Conservation (phyloP, 345 rosid species). For the Eutrema heterophyllum region DNA sequence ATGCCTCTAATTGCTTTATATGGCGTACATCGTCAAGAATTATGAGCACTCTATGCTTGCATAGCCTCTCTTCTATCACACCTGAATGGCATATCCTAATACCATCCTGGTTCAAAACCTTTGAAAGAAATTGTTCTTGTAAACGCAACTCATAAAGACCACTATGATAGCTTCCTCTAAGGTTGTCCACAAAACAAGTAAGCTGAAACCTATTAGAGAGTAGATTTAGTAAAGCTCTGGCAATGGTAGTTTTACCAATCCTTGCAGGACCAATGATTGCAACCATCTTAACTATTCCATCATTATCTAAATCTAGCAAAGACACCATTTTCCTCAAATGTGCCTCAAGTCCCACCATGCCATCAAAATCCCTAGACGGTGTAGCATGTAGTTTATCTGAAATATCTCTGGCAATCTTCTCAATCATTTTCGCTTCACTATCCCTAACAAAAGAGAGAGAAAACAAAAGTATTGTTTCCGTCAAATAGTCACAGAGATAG, state of each 20-base stretch:
- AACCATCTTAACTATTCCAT: background rate
- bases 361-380: too few relatives aligned
- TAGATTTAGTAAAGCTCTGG: background rate
- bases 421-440: too few relatives aligned
- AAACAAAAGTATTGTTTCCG: too few relatives aligned
- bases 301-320: too few relatives aligned
- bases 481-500: too few relatives aligned
- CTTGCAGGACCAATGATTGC: background rate
- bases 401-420: too few relatives aligned
- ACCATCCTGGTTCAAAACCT: background rate
- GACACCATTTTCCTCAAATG: too few relatives aligned
- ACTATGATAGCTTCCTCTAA: background rate
- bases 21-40: background rate
- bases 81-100: background rate
- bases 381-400: too few relatives aligned
- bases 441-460: too few relatives aligned
- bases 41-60: background rate
- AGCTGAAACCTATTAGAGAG: background rate
- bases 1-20: background rate
- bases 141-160: background rate
- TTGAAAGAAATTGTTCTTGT: background rate
- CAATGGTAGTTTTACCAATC: background rate
- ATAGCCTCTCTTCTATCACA: background rate
- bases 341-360: too few relatives aligned
- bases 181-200: background rate